Evolutionary conservation across 345 rosid species (phyloP).

Genomic region (Rhodomyrtus tomentosa): DNA sequence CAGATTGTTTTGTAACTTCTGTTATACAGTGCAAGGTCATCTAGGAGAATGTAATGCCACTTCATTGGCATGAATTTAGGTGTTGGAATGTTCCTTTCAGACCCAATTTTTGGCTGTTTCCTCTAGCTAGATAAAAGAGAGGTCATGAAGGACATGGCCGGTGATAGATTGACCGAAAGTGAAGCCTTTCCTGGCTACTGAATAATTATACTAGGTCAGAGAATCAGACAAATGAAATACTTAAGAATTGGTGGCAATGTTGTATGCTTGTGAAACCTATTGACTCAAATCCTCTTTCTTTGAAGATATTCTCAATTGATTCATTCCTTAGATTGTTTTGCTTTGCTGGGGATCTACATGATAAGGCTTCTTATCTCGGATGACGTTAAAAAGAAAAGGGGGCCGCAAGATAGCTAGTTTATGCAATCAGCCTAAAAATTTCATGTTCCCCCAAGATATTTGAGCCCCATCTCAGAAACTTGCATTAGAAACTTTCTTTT

Average conservation of each 20-base stretch:
- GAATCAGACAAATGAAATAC: neutral
- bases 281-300: neutral
- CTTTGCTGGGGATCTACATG: neutral
- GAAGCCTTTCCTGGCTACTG: neutral
- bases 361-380: neutral
- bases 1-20: neutral
- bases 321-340: neutral
- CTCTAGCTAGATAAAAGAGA: neutral
- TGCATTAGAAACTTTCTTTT: neutral
- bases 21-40: neutral
- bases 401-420: neutral
- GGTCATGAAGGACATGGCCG: neutral
- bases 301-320: neutral
- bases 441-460: neutral
- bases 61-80: neutral
- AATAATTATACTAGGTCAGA: neutral
- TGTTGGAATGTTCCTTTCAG: neutral
- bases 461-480: neutral
- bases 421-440: neutral
- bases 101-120: neutral
- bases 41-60: neutral
- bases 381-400: neutral
- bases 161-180: neutral
- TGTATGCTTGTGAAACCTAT: neutral
- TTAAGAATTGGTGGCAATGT: neutral